Percentiles rank a stretch among this genome's conserved stretches.
Conservation (phyloP, 768 basidiomycete species). For the Mycena vitilis region DNA sequence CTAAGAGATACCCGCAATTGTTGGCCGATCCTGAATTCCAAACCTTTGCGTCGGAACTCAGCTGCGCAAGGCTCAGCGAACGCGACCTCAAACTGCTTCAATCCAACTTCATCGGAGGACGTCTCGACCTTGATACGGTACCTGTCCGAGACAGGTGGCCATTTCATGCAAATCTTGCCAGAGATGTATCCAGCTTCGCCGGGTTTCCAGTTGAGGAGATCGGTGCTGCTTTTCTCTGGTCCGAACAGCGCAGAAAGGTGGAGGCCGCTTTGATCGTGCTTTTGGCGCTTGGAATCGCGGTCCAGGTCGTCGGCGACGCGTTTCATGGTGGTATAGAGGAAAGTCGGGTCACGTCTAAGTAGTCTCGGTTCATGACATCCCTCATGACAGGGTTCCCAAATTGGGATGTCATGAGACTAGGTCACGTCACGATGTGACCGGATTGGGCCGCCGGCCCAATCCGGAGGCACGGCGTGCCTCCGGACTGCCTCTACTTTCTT, state of each 20-base stretch:
- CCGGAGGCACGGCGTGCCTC: too few species aligned
- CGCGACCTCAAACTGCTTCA: constrained; percentile 52
- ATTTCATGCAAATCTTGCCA: too few species aligned
- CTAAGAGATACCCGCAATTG: constrained; percentile 60
- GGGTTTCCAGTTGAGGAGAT: too few species aligned
- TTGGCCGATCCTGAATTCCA: constrained; percentile 56
- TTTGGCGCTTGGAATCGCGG: constrained; percentile 34
- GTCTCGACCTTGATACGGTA: constrained; percentile 35
- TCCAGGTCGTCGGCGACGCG: constrained; percentile 29
- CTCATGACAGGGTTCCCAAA: too few species aligned
- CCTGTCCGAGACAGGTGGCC: too few species aligned
- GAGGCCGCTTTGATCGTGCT: not conserved
- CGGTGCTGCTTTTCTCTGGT: constrained; percentile 41
- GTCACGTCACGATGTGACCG: too few species aligned
- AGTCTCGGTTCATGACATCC: too few species aligned
- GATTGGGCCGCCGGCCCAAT: too few species aligned
- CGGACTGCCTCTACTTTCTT: too few species aligned
- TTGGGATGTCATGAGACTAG: too few species aligned
- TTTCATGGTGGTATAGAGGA: constrained; percentile 32
- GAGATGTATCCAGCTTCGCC: too few species aligned
- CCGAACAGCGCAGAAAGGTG: constrained; percentile 35
- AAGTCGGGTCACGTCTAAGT: too few species aligned
- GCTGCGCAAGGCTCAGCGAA: constrained; percentile 48
- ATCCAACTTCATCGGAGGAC: constrained; percentile 25
- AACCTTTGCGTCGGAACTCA: constrained; percentile 42